Percentiles rank a stretch among this genome's conserved stretches.
Conservation (phyloP, 441 rosid genomes). For the Populus hybrid region DNA sequence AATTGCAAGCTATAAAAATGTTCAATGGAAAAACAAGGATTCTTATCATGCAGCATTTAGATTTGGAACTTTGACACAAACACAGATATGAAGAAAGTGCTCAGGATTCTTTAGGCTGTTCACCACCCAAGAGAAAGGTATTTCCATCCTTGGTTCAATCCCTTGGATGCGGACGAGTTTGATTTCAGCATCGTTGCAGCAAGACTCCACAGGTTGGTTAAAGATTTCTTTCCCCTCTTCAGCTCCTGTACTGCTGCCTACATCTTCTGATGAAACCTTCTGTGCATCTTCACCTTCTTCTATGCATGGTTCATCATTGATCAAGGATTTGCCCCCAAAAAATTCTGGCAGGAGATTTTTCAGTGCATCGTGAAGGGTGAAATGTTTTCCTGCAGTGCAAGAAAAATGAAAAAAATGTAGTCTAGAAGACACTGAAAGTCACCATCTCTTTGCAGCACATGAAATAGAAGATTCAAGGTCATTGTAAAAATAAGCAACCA, state of each 20-base stretch:
- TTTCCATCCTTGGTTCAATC: no score
- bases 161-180: no score
- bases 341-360: conserved; percentile 58
- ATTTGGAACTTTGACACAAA: no score
- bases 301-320: conserved; percentile 21
- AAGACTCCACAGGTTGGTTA: no score
- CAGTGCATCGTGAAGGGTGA: conserved; percentile 64
- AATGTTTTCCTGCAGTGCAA: conserved; percentile 56
- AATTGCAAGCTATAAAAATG: no score
- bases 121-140: no score
- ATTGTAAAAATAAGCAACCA: background rate
- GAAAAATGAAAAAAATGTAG: background rate
- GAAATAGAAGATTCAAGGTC: background rate
- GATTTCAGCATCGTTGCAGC: no score
- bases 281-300: conserved; percentile 30
- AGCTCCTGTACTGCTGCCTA: conserved; percentile 15
- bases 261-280: conserved; percentile 29
- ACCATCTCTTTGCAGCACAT: background rate
- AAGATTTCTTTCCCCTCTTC: conserved; percentile 23
- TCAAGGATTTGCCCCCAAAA: conserved; percentile 21
- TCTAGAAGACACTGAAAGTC: background rate
- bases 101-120: no score
- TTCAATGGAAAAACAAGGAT: no score
- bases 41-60: no score
- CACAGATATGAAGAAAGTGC: no score